Percentiles rank a stretch among this genome's conserved stretches.
These are phyloP conservation scores for Fraxinus dipetala DNA, from an alignment of 305 asterid species.

Conservation along the genomic window DNA sequence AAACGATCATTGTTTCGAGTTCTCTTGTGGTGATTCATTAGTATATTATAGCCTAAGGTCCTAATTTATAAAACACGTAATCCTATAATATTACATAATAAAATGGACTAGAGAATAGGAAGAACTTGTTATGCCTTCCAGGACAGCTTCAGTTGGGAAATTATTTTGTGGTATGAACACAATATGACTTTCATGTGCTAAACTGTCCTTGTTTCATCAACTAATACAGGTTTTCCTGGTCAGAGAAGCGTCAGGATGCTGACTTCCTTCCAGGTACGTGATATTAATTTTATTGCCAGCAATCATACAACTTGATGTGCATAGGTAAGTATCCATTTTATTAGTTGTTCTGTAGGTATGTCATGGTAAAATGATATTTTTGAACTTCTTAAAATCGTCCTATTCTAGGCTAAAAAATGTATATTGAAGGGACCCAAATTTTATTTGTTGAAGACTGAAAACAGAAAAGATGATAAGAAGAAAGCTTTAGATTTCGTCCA, in stretches of 20 bases:
- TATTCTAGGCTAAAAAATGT: too few relatives aligned
- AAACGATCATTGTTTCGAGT: background rate
- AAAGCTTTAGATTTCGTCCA: too few relatives aligned
- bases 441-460: too few relatives aligned
- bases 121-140: background rate
- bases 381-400: background rate
- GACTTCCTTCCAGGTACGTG: slow-evolving; percentile 60
- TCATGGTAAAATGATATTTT: background rate
- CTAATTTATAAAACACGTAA: background rate
- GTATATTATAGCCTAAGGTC: background rate
- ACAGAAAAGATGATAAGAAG: too few relatives aligned
- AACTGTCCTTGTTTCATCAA: slow-evolving; percentile 3
- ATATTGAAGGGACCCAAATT: too few relatives aligned
- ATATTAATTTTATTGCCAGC: background rate
- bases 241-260: slow-evolving; percentile 51
- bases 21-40: background rate
- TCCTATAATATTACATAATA: background rate
- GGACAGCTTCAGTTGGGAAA: background rate
- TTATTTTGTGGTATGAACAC: background rate
- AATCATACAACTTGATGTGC: background rate
- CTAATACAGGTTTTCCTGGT: slow-evolving; percentile 62
- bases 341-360: background rate
- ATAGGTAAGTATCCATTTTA: too few relatives aligned
- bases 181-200: background rate
- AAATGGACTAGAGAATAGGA: background rate